phyloP scores from a whole-genome alignment of 2,329 filamentous ascomycete species.

The Curvularia verruculosa region DNA sequence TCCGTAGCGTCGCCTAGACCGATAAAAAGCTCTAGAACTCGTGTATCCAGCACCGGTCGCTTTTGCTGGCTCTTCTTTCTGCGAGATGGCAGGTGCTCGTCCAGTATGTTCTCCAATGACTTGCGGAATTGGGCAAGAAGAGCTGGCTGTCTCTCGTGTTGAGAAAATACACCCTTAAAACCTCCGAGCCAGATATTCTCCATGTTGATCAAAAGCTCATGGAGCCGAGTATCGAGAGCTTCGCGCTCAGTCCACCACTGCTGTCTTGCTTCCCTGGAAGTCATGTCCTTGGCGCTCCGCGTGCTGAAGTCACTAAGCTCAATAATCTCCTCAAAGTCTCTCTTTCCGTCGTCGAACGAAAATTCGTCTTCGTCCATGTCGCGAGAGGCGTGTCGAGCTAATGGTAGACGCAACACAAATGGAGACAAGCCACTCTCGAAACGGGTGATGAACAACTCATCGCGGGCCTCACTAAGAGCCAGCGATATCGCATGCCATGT shows the following conservation, averaged over 20 bases:
- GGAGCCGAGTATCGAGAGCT: constrained; percentile 76
- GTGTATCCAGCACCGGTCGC: constrained; percentile 62
- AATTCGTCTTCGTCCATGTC: constrained; percentile 83
- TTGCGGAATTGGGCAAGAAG: constrained; percentile 77
- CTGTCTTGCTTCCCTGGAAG: constrained; percentile 73
- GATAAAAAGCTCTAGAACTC: constrained; percentile 86
- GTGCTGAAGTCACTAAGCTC: constrained; percentile 81
- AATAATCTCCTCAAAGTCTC: constrained; percentile 84
- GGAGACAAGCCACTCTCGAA: constrained; percentile 76
- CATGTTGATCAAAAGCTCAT: constrained; percentile 79
- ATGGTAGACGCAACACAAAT: constrained; percentile 84
- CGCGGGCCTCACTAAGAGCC: constrained; percentile 77
- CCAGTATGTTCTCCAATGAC: constrained; percentile 77
- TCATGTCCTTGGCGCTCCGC: constrained; percentile 74
- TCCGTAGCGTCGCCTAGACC: constrained; percentile 76
- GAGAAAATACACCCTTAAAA: constrained; percentile 92
- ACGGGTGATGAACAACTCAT: constrained; percentile 89
- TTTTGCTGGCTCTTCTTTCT: constrained; percentile 62
- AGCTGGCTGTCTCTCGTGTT: constrained; percentile 66
- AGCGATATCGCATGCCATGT: constrained; percentile 88
- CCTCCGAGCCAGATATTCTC: constrained; percentile 95
- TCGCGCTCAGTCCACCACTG: constrained; percentile 92
- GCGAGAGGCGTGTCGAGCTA: constrained; percentile 80
- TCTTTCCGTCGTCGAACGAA: constrained; percentile 77
- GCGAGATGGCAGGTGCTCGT: constrained; percentile 85